These are phyloP conservation scores for Raphanus sativus DNA, from an alignment of 345 rosid species.

Conservation along the genomic window DNA sequence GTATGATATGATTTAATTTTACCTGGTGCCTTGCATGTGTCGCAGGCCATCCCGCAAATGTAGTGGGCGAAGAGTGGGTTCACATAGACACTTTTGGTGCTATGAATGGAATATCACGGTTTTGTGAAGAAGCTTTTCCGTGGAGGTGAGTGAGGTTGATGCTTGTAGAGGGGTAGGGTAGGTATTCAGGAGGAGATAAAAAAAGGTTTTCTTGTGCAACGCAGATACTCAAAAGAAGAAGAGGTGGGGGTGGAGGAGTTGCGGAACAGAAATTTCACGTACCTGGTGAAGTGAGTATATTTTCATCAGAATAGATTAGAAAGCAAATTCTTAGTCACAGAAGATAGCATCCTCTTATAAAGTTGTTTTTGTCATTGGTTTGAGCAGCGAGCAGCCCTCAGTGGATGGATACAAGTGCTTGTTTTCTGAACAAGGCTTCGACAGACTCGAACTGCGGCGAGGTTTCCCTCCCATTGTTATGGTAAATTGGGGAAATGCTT, in stretches of 20 bases:
- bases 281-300: conserved; percentile 66
- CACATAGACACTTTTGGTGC: conserved; percentile 92
- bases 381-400: conserved; percentile 62
- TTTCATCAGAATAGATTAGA: conserved; percentile 22
- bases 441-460: conserved; percentile 51
- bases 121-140: conserved; percentile 71
- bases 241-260: conserved; percentile 56
- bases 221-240: conserved; percentile 97
- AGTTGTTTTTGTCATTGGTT: conserved; percentile 24
- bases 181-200: not conserved
- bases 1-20: not conserved
- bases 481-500: conserved; percentile 43
- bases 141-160: conserved; percentile 79
- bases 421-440: conserved; percentile 60
- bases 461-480: conserved; percentile 57
- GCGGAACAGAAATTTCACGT: conserved; percentile 62
- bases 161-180: conserved; percentile 1
- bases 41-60: conserved; percentile 51
- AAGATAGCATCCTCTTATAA: conserved; percentile 1
- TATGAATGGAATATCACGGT: conserved; percentile 95
- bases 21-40: conserved; percentile 17
- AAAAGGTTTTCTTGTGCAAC: conserved; percentile 19
- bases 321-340: not conserved
- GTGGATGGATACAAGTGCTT: conserved; percentile 77
- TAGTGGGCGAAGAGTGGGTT: conserved; percentile 62